Evolutionary conservation across 768 basidiomycete genomes (phyloP).

Genomic region (Trametes cinnabarina): DNA sequence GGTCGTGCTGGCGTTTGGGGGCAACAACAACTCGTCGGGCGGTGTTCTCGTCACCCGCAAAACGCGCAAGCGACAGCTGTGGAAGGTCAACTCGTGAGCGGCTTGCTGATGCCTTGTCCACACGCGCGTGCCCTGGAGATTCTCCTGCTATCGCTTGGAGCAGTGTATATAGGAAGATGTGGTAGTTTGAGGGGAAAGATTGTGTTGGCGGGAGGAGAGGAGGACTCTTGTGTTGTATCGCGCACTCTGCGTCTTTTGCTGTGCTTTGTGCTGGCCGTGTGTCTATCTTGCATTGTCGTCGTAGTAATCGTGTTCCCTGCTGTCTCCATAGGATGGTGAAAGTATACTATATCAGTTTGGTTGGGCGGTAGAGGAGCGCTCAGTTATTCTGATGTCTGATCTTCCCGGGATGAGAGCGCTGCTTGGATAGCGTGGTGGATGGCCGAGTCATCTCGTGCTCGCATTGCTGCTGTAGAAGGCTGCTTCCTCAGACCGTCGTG

Average conservation of each 20-base stretch:
- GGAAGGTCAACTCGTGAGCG: constrained; percentile 38
- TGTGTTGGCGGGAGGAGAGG: not conserved
- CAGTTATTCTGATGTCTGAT: too few relatives aligned
- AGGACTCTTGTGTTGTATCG: not conserved
- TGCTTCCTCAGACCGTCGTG: too few relatives aligned
- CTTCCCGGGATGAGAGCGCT: too few relatives aligned
- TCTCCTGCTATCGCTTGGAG: not conserved
- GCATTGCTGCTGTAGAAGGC: too few relatives aligned
- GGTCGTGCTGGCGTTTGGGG: constrained; percentile 89
- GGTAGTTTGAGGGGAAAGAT: not conserved
- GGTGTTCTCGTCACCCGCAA: constrained; percentile 88
- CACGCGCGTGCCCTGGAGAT: not conserved
- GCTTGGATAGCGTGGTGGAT: too few relatives aligned
- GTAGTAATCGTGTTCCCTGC: constrained; percentile 9
- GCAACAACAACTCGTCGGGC: constrained; percentile 61
- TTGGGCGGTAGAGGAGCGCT: too few relatives aligned
- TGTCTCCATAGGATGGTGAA: constrained; percentile 19
- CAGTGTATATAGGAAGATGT: not conserved
- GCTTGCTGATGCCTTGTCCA: not conserved
- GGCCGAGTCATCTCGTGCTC: too few relatives aligned
- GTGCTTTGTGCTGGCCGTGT: constrained; percentile 20
- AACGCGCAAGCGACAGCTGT: constrained; percentile 53
- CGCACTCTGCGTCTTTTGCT: constrained; percentile 15
- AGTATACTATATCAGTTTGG: constrained; percentile 13
- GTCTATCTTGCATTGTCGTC: constrained; percentile 22